Evolutionary conservation across 2,329 filamentous ascomycete species (phyloP).

Genomic region (Alternaria atra): DNA sequence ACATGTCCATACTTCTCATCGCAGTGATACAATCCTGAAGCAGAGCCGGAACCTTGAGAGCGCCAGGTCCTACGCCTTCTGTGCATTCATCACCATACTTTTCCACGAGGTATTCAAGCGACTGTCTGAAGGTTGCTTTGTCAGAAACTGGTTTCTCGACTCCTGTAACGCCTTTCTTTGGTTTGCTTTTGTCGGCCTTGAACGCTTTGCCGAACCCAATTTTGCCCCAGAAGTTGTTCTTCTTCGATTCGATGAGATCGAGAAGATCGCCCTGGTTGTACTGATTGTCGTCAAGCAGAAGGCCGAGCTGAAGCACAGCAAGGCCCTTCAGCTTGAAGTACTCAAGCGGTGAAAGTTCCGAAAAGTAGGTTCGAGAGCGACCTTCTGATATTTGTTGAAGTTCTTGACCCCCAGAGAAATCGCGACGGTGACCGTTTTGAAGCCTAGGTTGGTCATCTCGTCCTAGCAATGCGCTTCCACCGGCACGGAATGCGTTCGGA

Average conservation of each 20-base stretch:
- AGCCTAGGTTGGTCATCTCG: slow-evolving; percentile 70
- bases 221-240: slow-evolving; percentile 97
- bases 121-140: slow-evolving; percentile 91
- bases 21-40: slow-evolving; percentile 94
- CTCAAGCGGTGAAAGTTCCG: slow-evolving; percentile 91
- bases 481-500: slow-evolving; percentile 79
- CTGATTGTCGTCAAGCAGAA: slow-evolving; percentile 85
- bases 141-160: slow-evolving; percentile 49
- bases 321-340: slow-evolving; percentile 98
- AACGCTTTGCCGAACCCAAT: slow-evolving; percentile 91
- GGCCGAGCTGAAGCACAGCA: slow-evolving; percentile 93
- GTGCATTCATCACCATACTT: slow-evolving; percentile 97
- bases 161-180: slow-evolving; percentile 73
- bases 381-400: slow-evolving; percentile 61
- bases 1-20: slow-evolving; percentile 99
- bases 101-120: slow-evolving; percentile 87
- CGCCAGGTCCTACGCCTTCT: slow-evolving; percentile 91
- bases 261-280: slow-evolving; percentile 95
- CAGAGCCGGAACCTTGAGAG: slow-evolving; percentile 88
- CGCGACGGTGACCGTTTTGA: slow-evolving; percentile 73
- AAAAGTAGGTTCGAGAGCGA: slow-evolving; percentile 84
- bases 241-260: slow-evolving; percentile 89
- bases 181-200: slow-evolving; percentile 65
- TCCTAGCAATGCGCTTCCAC: slow-evolving; percentile 73
- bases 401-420: slow-evolving; percentile 66